Base-by-base conservation (phyloP, 495 filamentous ascomycete species). In the Entonaema liquescens region DNA sequence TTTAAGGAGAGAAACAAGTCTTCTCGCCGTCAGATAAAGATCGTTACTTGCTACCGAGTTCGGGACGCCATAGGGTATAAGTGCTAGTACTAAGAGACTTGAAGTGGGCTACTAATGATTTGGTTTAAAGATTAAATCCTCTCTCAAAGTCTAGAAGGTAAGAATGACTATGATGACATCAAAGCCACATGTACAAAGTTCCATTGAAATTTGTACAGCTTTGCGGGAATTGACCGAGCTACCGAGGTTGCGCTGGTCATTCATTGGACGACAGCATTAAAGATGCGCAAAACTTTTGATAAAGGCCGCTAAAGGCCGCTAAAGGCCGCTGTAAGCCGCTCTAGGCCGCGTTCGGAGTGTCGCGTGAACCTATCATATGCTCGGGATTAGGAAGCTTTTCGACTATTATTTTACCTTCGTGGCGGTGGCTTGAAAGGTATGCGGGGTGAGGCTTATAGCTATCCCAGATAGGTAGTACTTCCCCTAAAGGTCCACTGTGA, bases 301-400 rank as follows among this genome's bases (percentile, higher is more conserved):
- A 55, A 65, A 65, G 42, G 21, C 70, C 70, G 70, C n/a, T 35
- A 25, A 3, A 64, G 65, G 36, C 70, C 70, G 69, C 11, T 50
- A 55, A 65, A 65, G 42, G 21, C 70, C 70, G 70, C 13, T 31
- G 26, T 8, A 65, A 68, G 40, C 70, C 70, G 70, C 8, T 53
- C 9, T 65, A 55, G 59, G 60, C 69, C 69, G 65, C 64, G 70
- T 58, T 52, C 70, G 70, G 70, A 67, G 60, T 35, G 35, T 44
- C 28, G 8, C 15, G 11, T 56, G 23, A 66, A 57, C 70, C 65
- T 58, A 73, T 73, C 70, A 73, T 47, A 23, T 60, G 58, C 38
- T 35, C 19, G 19, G 53, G 55, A 73, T 73, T 73, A 59, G 44
- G 55, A 67, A 67, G 63, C 59, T 60, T n/a, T n/a, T 38, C 7